Conservation (phyloP, 2,329 filamentous ascomycete species). For the Penicillium sp. region DNA sequence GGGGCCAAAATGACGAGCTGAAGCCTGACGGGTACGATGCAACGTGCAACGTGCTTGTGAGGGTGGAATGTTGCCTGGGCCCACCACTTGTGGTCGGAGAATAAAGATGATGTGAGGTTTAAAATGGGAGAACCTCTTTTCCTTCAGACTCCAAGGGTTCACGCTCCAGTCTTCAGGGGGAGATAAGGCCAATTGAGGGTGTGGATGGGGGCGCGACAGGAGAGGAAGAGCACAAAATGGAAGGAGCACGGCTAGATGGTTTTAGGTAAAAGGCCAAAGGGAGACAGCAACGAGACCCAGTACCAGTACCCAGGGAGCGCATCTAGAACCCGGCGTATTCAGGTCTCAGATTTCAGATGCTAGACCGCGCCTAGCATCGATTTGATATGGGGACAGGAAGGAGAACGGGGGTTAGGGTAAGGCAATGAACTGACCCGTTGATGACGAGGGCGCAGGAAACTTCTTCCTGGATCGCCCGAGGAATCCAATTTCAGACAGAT, state of each 20-base stretch:
- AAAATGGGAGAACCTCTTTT: background rate
- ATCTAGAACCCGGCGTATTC: slow-evolving; percentile 1
- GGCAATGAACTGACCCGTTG: slow-evolving; percentile 24
- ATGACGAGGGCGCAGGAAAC: slow-evolving; percentile 23
- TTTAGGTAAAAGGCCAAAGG: background rate
- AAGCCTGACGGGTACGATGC: slow-evolving; percentile 4
- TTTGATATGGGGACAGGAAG: background rate
- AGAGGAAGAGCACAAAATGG: background rate
- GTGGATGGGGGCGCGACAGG: background rate
- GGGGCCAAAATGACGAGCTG: slow-evolving; percentile 15
- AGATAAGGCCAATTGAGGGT: background rate
- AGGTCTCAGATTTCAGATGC: slow-evolving; percentile 2
- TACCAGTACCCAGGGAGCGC: background rate
- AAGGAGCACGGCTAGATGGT: background rate
- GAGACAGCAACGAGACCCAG: slow-evolving; percentile 3
- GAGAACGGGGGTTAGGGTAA: background rate
- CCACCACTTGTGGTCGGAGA: slow-evolving; percentile 5
- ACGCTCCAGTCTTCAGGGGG: background rate
- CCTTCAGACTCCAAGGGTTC: background rate
- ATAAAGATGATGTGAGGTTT: slow-evolving; percentile 7
- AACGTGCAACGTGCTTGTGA: slow-evolving; percentile 4
- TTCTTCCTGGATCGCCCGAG: slow-evolving; percentile 42
- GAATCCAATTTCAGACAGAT: slow-evolving; percentile 37
- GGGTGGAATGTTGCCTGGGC: background rate
- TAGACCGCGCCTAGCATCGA: background rate